Conservation (phyloP, 2,329 filamentous ascomycete genomes). For the Lasiodiplodia hormozganensis region DNA sequence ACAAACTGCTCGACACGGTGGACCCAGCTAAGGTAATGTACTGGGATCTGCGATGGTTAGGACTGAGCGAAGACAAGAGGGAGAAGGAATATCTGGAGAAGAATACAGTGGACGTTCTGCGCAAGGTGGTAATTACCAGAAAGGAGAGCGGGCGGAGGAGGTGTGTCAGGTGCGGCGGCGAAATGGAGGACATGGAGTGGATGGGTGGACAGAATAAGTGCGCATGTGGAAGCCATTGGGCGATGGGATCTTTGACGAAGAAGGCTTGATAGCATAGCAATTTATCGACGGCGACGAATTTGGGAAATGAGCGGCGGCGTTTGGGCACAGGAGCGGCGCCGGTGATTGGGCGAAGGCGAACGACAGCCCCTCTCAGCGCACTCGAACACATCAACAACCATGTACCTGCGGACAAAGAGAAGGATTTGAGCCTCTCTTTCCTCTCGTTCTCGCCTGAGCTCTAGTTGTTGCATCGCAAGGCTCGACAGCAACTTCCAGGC, state of each 20-base stretch:
- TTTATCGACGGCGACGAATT: not conserved
- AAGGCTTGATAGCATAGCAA: not conserved
- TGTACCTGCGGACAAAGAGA: not conserved
- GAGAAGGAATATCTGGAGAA: conserved; percentile 67
- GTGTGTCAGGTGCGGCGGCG: conserved; percentile 54
- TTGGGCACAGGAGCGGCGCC: not conserved
- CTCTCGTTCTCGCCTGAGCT: not conserved
- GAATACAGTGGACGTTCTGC: conserved; percentile 65
- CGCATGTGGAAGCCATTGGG: conserved; percentile 47
- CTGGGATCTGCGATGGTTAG: conserved; percentile 73
- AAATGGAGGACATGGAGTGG: conserved; percentile 55
- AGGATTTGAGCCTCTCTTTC: not conserved
- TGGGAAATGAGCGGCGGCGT: not conserved
- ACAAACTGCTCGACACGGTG: conserved; percentile 54
- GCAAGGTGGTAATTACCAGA: conserved; percentile 49
- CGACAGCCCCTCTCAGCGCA: conserved; percentile 4
- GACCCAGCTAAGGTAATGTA: conserved; percentile 75
- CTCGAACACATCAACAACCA: conserved; percentile 4
- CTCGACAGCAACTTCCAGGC: not conserved
- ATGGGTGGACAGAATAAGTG: conserved; percentile 49
- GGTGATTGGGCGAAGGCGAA: not conserved
- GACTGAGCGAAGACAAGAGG: conserved; percentile 65
- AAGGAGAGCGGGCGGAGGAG: conserved; percentile 40
- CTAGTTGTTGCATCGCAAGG: not conserved
- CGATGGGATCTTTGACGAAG: conserved; percentile 35